phyloP scores from a whole-genome alignment of 139 green algal species.

The Ulvella scutata region DNA sequence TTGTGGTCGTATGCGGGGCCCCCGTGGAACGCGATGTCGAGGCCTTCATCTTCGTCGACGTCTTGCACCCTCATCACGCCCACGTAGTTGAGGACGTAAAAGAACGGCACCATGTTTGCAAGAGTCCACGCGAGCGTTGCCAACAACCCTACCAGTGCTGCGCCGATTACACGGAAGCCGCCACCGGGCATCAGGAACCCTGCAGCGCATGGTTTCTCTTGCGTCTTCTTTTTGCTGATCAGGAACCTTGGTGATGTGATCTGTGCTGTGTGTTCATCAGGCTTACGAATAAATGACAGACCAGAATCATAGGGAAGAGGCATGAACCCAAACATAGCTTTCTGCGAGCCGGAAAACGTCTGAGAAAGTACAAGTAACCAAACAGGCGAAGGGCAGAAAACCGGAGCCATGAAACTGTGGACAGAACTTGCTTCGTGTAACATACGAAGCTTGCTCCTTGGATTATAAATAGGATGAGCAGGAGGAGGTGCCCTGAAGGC shows the following conservation, averaged over 20 bases:
- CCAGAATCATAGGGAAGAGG: not conserved
- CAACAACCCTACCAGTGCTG: not conserved
- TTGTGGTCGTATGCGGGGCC: conserved; percentile 15
- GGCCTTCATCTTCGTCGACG: conserved; percentile 42
- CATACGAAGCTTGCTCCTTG: too few species aligned
- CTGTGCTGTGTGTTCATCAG: too few species aligned
- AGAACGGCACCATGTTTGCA: conserved; percentile 45
- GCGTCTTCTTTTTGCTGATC: too few species aligned
- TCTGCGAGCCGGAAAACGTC: not conserved
- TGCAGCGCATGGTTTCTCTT: not conserved
- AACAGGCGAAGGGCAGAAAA: not conserved
- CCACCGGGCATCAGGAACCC: not conserved
- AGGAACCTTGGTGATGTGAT: not conserved
- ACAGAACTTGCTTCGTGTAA: too few species aligned
- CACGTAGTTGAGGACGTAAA: conserved; percentile 43
- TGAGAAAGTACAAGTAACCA: not conserved
- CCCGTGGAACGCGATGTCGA: conserved; percentile 54
- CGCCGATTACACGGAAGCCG: not conserved
- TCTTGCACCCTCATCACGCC: conserved; percentile 40
- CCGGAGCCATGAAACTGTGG: too few species aligned
- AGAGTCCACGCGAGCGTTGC: conserved; percentile 29
- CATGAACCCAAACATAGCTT: not conserved
- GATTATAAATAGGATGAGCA: too few species aligned
- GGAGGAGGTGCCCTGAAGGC: too few species aligned
- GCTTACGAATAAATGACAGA: not conserved